Conservation (phyloP, 2,329 filamentous ascomycete species). For the Trichoderma semiorbis region DNA sequence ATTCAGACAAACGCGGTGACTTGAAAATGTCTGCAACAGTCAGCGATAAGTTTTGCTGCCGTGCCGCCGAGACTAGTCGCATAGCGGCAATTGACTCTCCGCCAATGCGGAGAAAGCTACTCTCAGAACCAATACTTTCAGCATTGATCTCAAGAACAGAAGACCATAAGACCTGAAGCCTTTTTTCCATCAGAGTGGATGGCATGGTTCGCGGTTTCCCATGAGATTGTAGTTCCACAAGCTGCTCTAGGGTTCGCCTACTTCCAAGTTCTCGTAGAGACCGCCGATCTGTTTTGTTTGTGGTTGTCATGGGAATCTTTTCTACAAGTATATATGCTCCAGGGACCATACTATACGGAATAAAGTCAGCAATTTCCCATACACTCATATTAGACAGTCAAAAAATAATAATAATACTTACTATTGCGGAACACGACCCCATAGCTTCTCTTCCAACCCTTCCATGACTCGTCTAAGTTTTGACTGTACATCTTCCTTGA, state of each 20-base stretch:
- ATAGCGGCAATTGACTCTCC: slow-evolving; percentile 14
- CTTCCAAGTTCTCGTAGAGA: slow-evolving; percentile 2
- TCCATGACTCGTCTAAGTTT: neutral
- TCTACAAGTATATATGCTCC: slow-evolving; percentile 6
- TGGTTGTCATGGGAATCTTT: slow-evolving; percentile 10
- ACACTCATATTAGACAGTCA: neutral
- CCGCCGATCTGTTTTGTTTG: slow-evolving; percentile 10
- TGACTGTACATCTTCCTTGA: neutral
- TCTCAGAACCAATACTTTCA: neutral
- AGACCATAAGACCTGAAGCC: neutral
- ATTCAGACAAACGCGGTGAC: slow-evolving; percentile 6
- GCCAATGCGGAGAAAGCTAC: slow-evolving; percentile 5
- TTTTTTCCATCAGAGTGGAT: neutral
- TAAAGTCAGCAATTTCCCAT: neutral
- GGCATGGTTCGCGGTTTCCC: neutral
- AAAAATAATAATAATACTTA: neutral
- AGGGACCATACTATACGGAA: slow-evolving; percentile 7
- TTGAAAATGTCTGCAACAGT: slow-evolving; percentile 15
- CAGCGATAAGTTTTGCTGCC: neutral
- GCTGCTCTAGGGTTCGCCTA: slow-evolving; percentile 1
- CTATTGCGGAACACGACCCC: slow-evolving; percentile 11
- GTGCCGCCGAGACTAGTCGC: slow-evolving; percentile 11
- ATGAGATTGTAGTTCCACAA: neutral
- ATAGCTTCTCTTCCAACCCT: slow-evolving; percentile 2
- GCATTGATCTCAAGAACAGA: neutral